A percentile compares a stretch with the other conserved stretches of the same genome.
These are phyloP conservation scores for Stenocarpella maydis DNA, from an alignment of 2,329 filamentous ascomycete species.

Conservation along the genomic window DNA sequence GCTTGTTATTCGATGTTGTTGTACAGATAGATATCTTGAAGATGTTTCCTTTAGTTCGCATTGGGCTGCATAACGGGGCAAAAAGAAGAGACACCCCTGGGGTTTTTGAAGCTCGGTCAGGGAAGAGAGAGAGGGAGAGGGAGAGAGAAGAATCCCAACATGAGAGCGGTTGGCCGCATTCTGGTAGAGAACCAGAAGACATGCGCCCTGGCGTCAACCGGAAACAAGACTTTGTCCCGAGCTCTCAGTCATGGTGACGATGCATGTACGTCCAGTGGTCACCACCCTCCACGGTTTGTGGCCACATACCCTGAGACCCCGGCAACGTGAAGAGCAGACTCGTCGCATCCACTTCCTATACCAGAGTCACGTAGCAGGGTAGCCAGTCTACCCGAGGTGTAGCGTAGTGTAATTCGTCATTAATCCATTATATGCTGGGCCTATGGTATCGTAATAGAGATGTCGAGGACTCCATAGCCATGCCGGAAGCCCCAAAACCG, in stretches of 20 bases:
- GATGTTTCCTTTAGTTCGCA: slow-evolving; percentile 12
- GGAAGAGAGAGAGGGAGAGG: background rate
- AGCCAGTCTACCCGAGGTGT: too few relatives aligned
- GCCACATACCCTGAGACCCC: too few relatives aligned
- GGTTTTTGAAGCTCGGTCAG: background rate
- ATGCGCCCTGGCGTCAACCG: background rate
- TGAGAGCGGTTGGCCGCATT: slow-evolving; percentile 3
- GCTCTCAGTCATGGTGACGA: background rate
- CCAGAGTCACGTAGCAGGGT: background rate
- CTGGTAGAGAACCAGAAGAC: slow-evolving; percentile 19
- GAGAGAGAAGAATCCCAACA: slow-evolving; percentile 5
- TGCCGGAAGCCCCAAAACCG: background rate
- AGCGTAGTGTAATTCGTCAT: background rate
- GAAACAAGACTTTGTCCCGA: background rate
- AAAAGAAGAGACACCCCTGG: background rate
- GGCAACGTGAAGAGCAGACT: too few relatives aligned
- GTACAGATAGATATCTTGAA: slow-evolving; percentile 23
- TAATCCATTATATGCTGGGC: background rate
- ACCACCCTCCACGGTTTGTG: background rate
- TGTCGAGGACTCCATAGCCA: slow-evolving; percentile 6
- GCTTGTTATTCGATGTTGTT: slow-evolving; percentile 6
- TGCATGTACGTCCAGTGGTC: background rate
- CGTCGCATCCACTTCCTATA: background rate
- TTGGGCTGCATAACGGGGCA: background rate
- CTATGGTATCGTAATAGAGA: slow-evolving; percentile 20